These are phyloP conservation scores for Panus rudis DNA, from an alignment of 768 basidiomycete species.

Conservation along the genomic window DNA sequence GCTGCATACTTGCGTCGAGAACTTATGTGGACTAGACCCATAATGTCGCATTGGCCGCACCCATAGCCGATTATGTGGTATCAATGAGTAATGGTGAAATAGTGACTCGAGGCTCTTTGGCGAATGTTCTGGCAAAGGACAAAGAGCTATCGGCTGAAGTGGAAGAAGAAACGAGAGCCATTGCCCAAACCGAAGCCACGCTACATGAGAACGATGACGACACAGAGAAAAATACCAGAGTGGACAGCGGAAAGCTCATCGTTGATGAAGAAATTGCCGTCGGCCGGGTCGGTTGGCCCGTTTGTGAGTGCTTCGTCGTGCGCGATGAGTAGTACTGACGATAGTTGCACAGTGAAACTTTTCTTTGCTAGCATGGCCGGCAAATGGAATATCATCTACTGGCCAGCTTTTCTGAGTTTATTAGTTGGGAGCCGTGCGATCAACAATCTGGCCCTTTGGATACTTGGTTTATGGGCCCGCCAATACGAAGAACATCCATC, in stretches of 20 bases:
- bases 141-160: slow-evolving; percentile 20
- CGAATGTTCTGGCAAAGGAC: slow-evolving; percentile 39
- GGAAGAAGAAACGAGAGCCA: slow-evolving; percentile 6
- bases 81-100: slow-evolving; percentile 50
- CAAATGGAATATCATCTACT: slow-evolving; percentile 17
- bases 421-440: slow-evolving; percentile 12
- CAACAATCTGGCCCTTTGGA: slow-evolving; percentile 24
- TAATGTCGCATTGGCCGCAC: slow-evolving; percentile 44
- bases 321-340: slow-evolving; percentile 7
- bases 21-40: slow-evolving; percentile 32
- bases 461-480: slow-evolving; percentile 29
- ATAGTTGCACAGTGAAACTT: slow-evolving; percentile 22
- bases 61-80: slow-evolving; percentile 52
- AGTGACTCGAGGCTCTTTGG: slow-evolving; percentile 40
- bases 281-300: slow-evolving; percentile 49
- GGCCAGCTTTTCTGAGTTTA: slow-evolving; percentile 15
- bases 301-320: slow-evolving; percentile 22
- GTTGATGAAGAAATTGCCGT: slow-evolving; percentile 56
- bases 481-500: slow-evolving; percentile 25
- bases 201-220: slow-evolving; percentile 1
- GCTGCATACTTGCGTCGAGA: background rate
- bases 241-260: slow-evolving; percentile 45
- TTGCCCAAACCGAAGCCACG: slow-evolving; percentile 20
- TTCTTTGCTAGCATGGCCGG: slow-evolving; percentile 19
- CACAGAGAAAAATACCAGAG: background rate